Evolutionary conservation across 75 land plant genomes (phyloP), one percentile per base, ranked within the genome.

Genomic region (Sequoia sempervirens): DNA sequence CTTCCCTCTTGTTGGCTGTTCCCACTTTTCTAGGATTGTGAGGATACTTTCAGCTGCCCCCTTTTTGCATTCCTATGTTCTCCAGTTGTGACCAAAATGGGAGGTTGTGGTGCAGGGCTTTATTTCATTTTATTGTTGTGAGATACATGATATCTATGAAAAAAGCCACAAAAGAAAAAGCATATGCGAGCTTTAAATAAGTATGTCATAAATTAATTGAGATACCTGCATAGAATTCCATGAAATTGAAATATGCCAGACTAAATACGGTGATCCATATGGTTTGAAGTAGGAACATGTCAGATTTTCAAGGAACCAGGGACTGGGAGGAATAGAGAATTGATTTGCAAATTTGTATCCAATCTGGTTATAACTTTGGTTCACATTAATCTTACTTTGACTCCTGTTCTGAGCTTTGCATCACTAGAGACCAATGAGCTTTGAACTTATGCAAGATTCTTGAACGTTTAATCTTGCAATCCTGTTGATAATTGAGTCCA

Each of bases 251-350:
- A 75, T 40, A 14, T 40, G 78, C 41, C 78, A 38, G 43, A 75
- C 6, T 75, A 75, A 75, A 38, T 75, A 75, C 43, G 38, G 45
- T 10, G 41, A 75, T 38, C n/a, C 45, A 75, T 20, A 40, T 75
- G 26, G 7, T 40, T 75, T 20, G 26, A 75, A 37, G 26, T 40
- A 37, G 78, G 78, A 20, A 18, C 26, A 5, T 32, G 26, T 20
- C 23, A 40, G 78, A 38, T 75, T 75, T 75, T 45, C 78, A 38
- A 75, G 78, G 20, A 38, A 75, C 78, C 41, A 58, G 64, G 64
- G 64, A 61, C 8, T 0, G 6, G 34, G 43, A 38, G 41, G 78
- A 40, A 40, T 37, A 13, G 20, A 7, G n/a, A 20, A 75, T 7
- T 6, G n/a, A 20, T 38, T 38, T 40, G 2, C 43, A 40, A 75